These are phyloP conservation scores for Pythium angustatum DNA, from an alignment of 352 stramenopile species.

Conservation along the genomic window DNA sequence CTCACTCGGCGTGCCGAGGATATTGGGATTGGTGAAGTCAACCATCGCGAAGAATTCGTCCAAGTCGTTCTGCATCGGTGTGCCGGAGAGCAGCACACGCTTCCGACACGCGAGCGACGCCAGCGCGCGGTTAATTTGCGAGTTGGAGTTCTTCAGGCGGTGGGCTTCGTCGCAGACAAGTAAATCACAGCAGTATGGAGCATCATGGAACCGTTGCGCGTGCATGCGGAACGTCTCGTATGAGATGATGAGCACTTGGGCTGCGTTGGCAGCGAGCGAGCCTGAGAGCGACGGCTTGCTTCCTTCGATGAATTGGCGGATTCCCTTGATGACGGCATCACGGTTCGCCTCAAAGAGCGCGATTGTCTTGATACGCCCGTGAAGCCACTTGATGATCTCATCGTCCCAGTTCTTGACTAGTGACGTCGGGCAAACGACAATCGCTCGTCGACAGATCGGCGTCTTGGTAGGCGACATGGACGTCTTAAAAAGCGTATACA, in stretches of 20 bases:
- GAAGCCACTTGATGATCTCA: constrained; percentile 88
- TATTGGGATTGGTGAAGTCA: constrained; percentile 87
- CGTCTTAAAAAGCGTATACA: constrained; percentile 82
- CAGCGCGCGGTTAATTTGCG: constrained; percentile 88
- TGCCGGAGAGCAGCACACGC: constrained; percentile 96
- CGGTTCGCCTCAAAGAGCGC: constrained; percentile 82
- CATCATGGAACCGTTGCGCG: constrained; percentile 87
- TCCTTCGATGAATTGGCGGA: constrained; percentile 80
- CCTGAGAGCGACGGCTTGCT: constrained; percentile 59
- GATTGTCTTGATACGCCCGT: constrained; percentile 81
- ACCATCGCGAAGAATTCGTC: constrained; percentile 99
- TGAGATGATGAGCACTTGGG: constrained; percentile 85
- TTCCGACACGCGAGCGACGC: constrained; percentile 86
- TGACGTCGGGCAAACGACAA: constrained; percentile 86
- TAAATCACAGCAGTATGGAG: constrained; percentile 90
- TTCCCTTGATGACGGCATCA: constrained; percentile 81
- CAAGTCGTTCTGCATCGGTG: constrained; percentile 99
- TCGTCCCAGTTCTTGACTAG: constrained; percentile 91
- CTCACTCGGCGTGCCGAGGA: constrained; percentile 79
- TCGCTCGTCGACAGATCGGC: constrained; percentile 67
- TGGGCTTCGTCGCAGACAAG: constrained; percentile 99
- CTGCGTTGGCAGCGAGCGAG: constrained; percentile 32
- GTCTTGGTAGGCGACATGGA: constrained; percentile 52
- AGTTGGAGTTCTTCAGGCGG: constrained; percentile 97
- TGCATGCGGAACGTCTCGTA: constrained; percentile 95